These are phyloP conservation scores for Mrakia hoshinonis DNA, from an alignment of 768 basidiomycete genomes.

Conservation along the genomic window DNA sequence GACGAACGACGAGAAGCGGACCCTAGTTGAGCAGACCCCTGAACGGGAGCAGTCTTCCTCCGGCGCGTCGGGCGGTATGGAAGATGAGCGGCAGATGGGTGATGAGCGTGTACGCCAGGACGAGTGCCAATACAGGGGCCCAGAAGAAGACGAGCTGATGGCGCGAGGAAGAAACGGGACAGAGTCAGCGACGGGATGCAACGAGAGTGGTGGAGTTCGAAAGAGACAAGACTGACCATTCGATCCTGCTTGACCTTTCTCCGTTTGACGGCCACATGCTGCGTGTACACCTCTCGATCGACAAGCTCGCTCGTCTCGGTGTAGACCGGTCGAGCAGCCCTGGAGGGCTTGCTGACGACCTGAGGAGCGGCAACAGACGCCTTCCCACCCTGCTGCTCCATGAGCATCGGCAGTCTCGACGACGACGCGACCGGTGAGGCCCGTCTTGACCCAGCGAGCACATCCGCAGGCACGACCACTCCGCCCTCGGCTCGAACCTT, in stretches of 20 bases:
- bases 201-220: not conserved
- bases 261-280: constrained; percentile 3
- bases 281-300: not conserved
- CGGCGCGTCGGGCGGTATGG: not conserved
- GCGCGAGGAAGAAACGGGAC: not conserved
- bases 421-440: not conserved
- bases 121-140: constrained; percentile 15
- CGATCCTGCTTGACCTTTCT: constrained; percentile 17
- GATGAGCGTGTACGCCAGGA: constrained; percentile 21
- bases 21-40: constrained; percentile 6
- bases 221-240: not conserved
- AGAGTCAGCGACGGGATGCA: not conserved
- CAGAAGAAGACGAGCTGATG: constrained; percentile 9
- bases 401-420: not conserved
- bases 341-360: not conserved
- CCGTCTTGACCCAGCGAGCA: not conserved
- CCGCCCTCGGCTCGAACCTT: not conserved
- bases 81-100: constrained; percentile 16
- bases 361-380: not conserved
- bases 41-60: constrained; percentile 10
- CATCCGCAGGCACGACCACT: constrained; percentile 1
- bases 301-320: constrained; percentile 2
- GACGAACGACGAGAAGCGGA: not conserved
- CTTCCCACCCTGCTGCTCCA: not conserved
- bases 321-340: not conserved